These are phyloP conservation scores for Glaciozyma martinii DNA, from an alignment of 768 basidiomycete species.

Conservation along the genomic window DNA sequence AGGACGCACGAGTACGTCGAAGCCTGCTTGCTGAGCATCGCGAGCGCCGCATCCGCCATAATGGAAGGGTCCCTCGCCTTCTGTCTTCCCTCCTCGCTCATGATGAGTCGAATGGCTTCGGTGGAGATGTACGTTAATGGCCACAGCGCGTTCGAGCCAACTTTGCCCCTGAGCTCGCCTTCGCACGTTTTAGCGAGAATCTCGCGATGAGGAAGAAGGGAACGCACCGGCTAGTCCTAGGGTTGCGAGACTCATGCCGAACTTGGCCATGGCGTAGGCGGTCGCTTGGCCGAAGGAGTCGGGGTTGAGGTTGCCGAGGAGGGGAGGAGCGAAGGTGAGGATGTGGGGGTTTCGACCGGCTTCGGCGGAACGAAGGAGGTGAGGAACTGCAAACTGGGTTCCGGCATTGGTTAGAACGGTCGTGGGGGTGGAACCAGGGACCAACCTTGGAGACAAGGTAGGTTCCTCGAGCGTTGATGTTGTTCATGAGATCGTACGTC, in stretches of 20 bases:
- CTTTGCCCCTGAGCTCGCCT: conserved; percentile 10
- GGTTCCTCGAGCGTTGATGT: conserved; percentile 12
- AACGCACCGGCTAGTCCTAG: conserved; percentile 3
- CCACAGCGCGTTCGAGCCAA: conserved; percentile 12
- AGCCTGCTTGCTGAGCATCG: conserved; percentile 6
- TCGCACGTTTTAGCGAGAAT: neutral
- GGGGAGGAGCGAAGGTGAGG: conserved; percentile 10
- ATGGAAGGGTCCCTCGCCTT: neutral
- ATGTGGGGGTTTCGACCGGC: conserved; percentile 11
- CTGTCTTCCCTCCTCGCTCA: neutral
- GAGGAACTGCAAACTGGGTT: conserved; percentile 2
- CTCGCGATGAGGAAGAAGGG: too few species aligned
- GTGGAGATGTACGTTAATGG: conserved; percentile 11
- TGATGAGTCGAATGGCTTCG: conserved; percentile 10
- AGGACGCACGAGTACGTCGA: neutral
- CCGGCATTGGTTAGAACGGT: neutral
- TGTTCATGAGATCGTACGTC: conserved; percentile 11
- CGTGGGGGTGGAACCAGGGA: neutral
- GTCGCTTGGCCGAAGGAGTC: neutral
- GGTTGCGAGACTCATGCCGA: conserved; percentile 6
- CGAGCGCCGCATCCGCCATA: conserved; percentile 13
- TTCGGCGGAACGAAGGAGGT: conserved; percentile 8
- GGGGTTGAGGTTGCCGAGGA: conserved; percentile 2
- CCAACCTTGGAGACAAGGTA: conserved; percentile 4
- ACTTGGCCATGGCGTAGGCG: conserved; percentile 13